A percentile compares a stretch with the other conserved stretches of the same genome.
These are phyloP conservation scores for Pachysandra terminalis DNA, from an alignment of 164 flowering plant genomes.

Conservation along the genomic window DNA sequence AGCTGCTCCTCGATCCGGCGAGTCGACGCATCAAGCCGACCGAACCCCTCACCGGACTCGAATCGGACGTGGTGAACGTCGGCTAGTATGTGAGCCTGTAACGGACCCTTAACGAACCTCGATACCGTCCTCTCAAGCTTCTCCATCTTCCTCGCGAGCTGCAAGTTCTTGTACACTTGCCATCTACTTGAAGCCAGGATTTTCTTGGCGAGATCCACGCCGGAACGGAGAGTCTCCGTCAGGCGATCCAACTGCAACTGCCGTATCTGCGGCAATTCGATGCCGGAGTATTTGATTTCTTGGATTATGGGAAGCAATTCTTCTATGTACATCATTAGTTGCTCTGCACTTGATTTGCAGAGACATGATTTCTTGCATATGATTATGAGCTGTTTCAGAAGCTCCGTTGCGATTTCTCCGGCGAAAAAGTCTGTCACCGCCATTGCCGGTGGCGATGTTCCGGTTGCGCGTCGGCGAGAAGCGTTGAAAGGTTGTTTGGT, in stretches of 20 bases:
- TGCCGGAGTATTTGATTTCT: conserved; percentile 72
- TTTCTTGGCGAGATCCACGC: conserved; percentile 44
- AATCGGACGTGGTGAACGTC: conserved; percentile 63
- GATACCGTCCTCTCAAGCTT: conserved; percentile 45
- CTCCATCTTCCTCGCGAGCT: conserved; percentile 63
- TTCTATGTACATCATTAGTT: conserved; percentile 28
- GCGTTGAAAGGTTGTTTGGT: too few species aligned
- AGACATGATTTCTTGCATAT: conserved; percentile 32
- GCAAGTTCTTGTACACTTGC: conserved; percentile 61
- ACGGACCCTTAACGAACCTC: conserved; percentile 33
- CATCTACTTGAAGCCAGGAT: conserved; percentile 44
- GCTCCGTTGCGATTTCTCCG: conserved; percentile 61
- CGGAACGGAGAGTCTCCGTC: conserved; percentile 35
- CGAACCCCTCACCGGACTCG: conserved; percentile 47
- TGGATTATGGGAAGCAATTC: conserved; percentile 51
- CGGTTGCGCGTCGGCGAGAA: too few species aligned
- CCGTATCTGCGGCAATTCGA: conserved; percentile 50
- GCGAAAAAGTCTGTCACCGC: conserved; percentile 33
- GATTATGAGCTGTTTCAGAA: conserved; percentile 36
- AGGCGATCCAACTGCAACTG: conserved; percentile 52
- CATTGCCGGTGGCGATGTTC: conserved; percentile 5
- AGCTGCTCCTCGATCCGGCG: conserved; percentile 36
- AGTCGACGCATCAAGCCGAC: conserved; percentile 32
- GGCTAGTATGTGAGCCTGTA: conserved; percentile 61
- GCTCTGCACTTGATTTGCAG: conserved; percentile 47